Evolutionary conservation across 805 yeast species (phyloP), one percentile per base, ranked within the genome.

Genomic region (Spathaspora boniae): DNA sequence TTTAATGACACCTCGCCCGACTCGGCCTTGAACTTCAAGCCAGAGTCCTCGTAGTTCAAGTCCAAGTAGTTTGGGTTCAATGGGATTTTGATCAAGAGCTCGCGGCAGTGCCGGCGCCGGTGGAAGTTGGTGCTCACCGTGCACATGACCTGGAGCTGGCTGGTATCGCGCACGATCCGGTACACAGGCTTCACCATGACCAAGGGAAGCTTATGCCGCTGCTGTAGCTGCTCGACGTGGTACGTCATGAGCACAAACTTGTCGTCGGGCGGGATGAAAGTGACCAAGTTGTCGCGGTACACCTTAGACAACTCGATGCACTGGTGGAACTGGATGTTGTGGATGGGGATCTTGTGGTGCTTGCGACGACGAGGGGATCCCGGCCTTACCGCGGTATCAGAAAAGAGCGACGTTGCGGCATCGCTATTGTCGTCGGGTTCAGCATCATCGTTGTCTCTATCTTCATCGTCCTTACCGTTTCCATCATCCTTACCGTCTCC

Each of bases 211-310:
- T 58, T 62, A n/a, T 48, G 36, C 25, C 45, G 48, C 32, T 67
- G 68, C 16, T 68, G 53, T 35, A 57, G 66, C 25, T 61, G 60
- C 14, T 73, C 74, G 27, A 67, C 68, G 4, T 72, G 52, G 41
- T 65, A 63, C 3, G 63, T 53, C 51, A 68, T 55, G 2, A 66
- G 47, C 2, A 51, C 47, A 34, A 68, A 68, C 37, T 62, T 54
- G 38, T 66, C 72, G 33, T 87, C 96, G 0, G 96, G 96, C 11
- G 97, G 96, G 12, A 83, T 76, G 54, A 88, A 89, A 19, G 80
- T 76, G 21, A 89, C 77, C 38, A 78, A 72, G 46, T 87, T 81
- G 5, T 72, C 70, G 12, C 62, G 55, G 55, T 89, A 94, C 43
- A 84, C 72, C 34, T 80, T 70, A 2, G 81, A 75, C 25, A 86